These are phyloP conservation scores for Populus deltoides DNA, from an alignment of 345 rosid genomes.

Conservation along the genomic window DNA sequence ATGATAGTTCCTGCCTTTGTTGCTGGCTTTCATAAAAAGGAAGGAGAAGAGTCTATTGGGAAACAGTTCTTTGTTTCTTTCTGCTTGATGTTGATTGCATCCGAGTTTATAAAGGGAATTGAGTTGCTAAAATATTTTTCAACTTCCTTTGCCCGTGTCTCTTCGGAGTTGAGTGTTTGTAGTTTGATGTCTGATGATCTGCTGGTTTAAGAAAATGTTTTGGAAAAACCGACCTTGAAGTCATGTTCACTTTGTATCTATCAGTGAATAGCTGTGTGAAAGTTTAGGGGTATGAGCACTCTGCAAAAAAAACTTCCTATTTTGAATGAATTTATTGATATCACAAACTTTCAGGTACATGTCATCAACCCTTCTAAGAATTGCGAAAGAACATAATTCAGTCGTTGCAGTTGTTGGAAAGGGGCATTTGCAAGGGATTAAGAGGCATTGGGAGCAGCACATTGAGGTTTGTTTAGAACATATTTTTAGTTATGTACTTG, in stretches of 20 bases:
- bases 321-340: neutral
- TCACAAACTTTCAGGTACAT: conserved; percentile 59
- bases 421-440: conserved; percentile 91
- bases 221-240: neutral
- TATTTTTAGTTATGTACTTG: neutral
- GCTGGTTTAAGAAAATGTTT: neutral
- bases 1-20: neutral
- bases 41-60: neutral
- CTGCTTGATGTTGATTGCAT: neutral
- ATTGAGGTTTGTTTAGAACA: conserved; percentile 44
- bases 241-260: neutral
- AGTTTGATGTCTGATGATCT: neutral
- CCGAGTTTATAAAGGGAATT: neutral
- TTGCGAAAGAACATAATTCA: conserved; percentile 68
- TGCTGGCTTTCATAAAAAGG: neutral
- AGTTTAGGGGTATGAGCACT: neutral
- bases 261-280: neutral
- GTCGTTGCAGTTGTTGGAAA: conserved; percentile 98
- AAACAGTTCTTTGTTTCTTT: neutral
- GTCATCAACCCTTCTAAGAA: conserved; percentile 64
- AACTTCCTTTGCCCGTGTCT: neutral
- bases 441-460: conserved; percentile 84
- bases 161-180: neutral
- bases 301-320: neutral
- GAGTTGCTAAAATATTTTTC: neutral